Evolutionary conservation across 2,329 filamentous ascomycete species (phyloP).

Genomic region (Hymenoscyphus fraxineus): DNA sequence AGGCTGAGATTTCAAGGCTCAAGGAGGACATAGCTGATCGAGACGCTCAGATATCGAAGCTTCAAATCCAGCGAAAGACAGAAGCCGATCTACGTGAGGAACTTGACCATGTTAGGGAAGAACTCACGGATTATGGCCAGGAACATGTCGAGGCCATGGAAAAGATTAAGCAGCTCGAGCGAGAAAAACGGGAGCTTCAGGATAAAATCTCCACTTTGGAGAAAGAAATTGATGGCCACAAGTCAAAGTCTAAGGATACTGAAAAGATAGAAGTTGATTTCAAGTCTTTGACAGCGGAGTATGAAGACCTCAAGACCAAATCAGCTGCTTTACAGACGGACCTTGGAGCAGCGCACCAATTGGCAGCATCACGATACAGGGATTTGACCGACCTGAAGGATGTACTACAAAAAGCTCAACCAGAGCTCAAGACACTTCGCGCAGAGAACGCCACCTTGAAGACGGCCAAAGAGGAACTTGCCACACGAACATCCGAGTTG

Average conservation of each 20-base stretch:
- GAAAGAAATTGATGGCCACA: conserved; percentile 54
- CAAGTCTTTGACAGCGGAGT: conserved; percentile 46
- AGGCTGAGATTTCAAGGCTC: conserved; percentile 31
- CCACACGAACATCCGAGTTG: conserved; percentile 57
- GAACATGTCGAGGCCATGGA: conserved; percentile 83
- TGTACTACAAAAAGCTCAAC: conserved; percentile 77
- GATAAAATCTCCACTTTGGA: conserved; percentile 65
- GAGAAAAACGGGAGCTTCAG: conserved; percentile 64
- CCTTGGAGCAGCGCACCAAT: conserved; percentile 77
- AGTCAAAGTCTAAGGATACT: conserved; percentile 28
- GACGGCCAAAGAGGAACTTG: conserved; percentile 69
- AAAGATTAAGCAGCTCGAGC: conserved; percentile 65
- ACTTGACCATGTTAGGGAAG: conserved; percentile 77
- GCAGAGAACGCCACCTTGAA: conserved; percentile 75
- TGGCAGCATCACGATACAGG: conserved; percentile 83
- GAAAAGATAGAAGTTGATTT: conserved; percentile 31
- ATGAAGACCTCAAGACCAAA: conserved; percentile 67
- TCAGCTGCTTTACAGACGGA: conserved; percentile 73
- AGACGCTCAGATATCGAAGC: conserved; percentile 66
- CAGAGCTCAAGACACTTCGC: conserved; percentile 75
- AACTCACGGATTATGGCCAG: conserved; percentile 72
- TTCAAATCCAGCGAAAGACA: conserved; percentile 67
- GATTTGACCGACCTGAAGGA: conserved; percentile 79
- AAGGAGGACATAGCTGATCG: conserved; percentile 30
- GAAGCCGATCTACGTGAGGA: conserved; percentile 81